Base-by-base conservation (phyloP, 495 filamentous ascomycete species). In the Tetracladium setigerum region DNA sequence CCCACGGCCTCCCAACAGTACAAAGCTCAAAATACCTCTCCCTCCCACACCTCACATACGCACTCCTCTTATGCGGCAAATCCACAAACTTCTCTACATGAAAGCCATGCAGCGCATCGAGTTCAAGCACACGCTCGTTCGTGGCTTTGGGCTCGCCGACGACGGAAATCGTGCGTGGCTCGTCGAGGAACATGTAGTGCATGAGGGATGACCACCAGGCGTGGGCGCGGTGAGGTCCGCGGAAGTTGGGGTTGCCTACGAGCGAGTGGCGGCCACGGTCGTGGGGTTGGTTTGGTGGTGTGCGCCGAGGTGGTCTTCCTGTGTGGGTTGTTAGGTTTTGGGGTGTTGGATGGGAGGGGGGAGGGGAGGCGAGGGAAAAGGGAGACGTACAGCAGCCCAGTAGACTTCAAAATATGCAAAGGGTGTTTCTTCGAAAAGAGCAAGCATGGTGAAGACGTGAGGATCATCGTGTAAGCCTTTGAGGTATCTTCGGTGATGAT, bases 361-460 rank as follows among this genome's bases (percentile, higher is more conserved):
- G n/a, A n/a, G n/a, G n/a, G n/a, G n/a, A n/a, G n/a, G n/a, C n/a
- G n/a, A n/a, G n/a, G n/a, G n/a, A n/a, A n/a, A n/a, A 30, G 14
- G 37, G 35, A 34, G 24, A 44, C 58, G 35, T 65, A 81, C 80
- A 73, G 83, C 82, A 14, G 73, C 77, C 82, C 82, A 86, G 59
- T 86, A 86, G 2, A 84, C 63, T 62, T 86, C 82, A 55, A 79
- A 84, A 49, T 84, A 84, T 0, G 81, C 77, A 59, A 86, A 86
- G 6, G 60, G 65, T 24, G 62, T 68, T 15, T 79, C 77, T 22
- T 84, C 69, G 46, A 83, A 86, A 1, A 72, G 64, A 0, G 75
- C 82, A 49, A 86, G 68, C 47, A 86, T 59, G 36, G 76, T 73
- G 7, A 84, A 62, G 38, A 77, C 72, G 53, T 83, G 81, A 3